Evolutionary conservation across 345 rosid species (phyloP).

Genomic region (Mercurialis annua): DNA sequence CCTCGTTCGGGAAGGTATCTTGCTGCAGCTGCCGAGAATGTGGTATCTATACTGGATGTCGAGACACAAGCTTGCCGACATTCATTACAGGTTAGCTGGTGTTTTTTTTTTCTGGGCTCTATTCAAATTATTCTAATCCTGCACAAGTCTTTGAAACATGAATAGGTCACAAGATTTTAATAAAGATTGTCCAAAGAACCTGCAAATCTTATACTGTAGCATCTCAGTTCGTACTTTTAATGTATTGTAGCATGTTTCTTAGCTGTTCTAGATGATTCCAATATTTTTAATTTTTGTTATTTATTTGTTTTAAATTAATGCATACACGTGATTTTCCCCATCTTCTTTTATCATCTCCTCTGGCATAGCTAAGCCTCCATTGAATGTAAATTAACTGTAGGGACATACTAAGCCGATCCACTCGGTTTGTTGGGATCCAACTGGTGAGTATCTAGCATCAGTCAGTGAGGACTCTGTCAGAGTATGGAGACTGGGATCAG

Average conservation of each 20-base stretch:
- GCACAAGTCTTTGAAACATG: background rate
- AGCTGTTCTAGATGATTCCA: background rate
- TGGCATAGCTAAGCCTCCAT: background rate
- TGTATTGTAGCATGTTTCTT: background rate
- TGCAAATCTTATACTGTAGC: too few relatives aligned
- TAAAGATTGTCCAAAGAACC: too few relatives aligned
- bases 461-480: slow-evolving; percentile 91
- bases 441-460: slow-evolving; percentile 80
- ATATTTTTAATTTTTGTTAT: background rate
- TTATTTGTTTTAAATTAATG: background rate
- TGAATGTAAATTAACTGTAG: slow-evolving; percentile 31
- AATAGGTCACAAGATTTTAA: too few relatives aligned
- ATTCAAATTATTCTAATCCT: background rate
- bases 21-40: slow-evolving; percentile 82
- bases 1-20: slow-evolving; percentile 86
- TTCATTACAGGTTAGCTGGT: slow-evolving; percentile 57
- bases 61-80: slow-evolving; percentile 77
- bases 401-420: slow-evolving; percentile 74
- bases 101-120: background rate
- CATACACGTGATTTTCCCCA: background rate
- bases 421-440: slow-evolving; percentile 90
- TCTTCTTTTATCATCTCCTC: background rate
- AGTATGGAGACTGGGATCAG: slow-evolving; percentile 87
- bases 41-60: slow-evolving; percentile 75
- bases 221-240: too few relatives aligned